phyloP scores from a whole-genome alignment of 176 grass and related monocot genomes.

The Calamus simplicifolius region DNA sequence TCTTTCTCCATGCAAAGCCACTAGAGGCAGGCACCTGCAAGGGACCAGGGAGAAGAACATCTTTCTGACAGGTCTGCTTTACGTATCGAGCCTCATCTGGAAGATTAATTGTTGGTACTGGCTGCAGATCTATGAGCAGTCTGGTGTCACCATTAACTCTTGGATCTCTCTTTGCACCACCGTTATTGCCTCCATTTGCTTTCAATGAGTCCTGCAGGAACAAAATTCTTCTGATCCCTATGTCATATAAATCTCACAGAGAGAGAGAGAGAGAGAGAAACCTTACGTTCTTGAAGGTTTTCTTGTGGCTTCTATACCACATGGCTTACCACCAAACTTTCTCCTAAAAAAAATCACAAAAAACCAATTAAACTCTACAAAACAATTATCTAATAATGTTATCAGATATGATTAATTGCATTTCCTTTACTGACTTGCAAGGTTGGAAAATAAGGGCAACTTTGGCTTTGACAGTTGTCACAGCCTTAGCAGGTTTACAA shows the following conservation, averaged over 20 bases:
- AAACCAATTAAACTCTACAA: no score
- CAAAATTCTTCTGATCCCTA: no score
- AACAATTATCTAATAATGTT: no score
- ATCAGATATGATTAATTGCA: no score
- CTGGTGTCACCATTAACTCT: constrained; percentile 21
- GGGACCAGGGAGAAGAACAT: constrained; percentile 22
- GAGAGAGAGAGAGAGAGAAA: constrained; percentile 10
- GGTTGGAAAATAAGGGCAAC: no score
- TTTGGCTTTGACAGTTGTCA: no score
- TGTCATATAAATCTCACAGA: neutral
- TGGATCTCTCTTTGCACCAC: constrained; percentile 11
- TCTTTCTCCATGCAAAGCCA: constrained; percentile 66
- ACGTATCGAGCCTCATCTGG: constrained; percentile 11
- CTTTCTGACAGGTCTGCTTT: constrained; percentile 22
- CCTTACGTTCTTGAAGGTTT: constrained; percentile 20
- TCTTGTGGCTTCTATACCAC: constrained; percentile 6
- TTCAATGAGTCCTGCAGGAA: constrained; percentile 5
- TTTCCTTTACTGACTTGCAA: no score
- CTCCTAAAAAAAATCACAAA: constrained; percentile 13
- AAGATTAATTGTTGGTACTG: constrained; percentile 25
- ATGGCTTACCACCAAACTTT: constrained; percentile 10
- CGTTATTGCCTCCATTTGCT: constrained; percentile 1
- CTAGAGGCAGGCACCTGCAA: constrained; percentile 43
- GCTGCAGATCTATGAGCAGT: constrained; percentile 38
- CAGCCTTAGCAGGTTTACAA: no score